Conservation (phyloP, 495 filamentous ascomycete genomes). For the Penicillium ucsense region DNA sequence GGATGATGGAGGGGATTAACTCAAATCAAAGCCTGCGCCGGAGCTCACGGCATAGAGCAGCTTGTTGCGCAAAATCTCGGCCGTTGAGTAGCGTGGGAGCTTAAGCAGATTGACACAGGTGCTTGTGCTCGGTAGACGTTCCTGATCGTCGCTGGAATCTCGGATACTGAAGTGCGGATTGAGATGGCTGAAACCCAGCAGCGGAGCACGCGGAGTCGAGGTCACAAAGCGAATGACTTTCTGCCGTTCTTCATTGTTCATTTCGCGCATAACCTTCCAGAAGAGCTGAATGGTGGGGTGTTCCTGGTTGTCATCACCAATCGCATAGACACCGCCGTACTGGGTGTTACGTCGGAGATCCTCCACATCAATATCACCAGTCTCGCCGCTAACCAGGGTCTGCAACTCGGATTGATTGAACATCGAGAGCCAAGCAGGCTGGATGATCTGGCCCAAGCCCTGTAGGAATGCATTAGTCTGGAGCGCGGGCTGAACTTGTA, state of each 20-base stretch:
- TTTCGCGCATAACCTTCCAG: constrained; percentile 76
- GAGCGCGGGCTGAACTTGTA: constrained; percentile 62
- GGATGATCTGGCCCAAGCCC: constrained; percentile 79
- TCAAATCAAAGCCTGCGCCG: constrained; percentile 92
- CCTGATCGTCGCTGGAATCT: constrained; percentile 68
- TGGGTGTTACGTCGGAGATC: constrained; percentile 79
- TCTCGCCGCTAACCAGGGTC: constrained; percentile 80
- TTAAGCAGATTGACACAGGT: constrained; percentile 97
- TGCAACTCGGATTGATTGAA: constrained; percentile 96
- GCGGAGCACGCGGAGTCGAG: constrained; percentile 80
- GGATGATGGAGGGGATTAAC: constrained; percentile 30
- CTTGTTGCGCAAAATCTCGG: constrained; percentile 57
- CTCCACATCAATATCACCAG: constrained; percentile 72
- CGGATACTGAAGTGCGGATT: constrained; percentile 83
- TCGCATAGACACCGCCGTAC: constrained; percentile 78
- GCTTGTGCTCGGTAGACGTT: constrained; percentile 85
- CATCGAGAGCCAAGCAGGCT: constrained; percentile 91
- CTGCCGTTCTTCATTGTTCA: constrained; percentile 64
- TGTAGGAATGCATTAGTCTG: constrained; percentile 84
- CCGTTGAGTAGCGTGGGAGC: constrained; percentile 69
- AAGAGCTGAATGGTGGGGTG: constrained; percentile 80
- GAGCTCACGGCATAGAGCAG: constrained; percentile 84
- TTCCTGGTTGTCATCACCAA: constrained; percentile 79
- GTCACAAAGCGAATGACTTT: constrained; percentile 95
- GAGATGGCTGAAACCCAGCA: constrained; percentile 81